Base-by-base conservation (phyloP, 495 filamentous ascomycete genomes). In the Neurospora sp. region DNA sequence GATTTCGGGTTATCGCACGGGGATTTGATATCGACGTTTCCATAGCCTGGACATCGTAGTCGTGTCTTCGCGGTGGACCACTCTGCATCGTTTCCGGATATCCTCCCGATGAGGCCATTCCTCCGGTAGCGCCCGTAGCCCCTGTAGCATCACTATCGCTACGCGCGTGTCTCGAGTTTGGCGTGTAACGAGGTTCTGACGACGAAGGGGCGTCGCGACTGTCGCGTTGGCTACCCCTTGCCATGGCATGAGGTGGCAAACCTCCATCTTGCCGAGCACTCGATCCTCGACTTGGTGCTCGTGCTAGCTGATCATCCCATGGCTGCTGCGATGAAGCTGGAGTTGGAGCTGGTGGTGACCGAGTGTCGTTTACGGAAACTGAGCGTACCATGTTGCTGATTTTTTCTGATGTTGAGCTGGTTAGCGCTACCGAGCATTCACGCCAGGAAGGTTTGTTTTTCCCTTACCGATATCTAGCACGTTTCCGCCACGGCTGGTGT, bases 11-110 rank as follows among this genome's bases (percentile, higher is more conserved):
- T 27, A 90, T 80, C 71, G 88, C 84, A 53, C 93, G 88, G 8
- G 94, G 91, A 79, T 88, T 93, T 75, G 88, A 89, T 37, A 97
- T 83, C 59, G 90, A 93, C 1, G 92, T 92, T 81, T 98, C 95
- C 94, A 97, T 97, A 14, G 95, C 93, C 77, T 98, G 95, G 35
- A 97, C 89, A 79, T 99, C 96, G 78, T 97, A 98, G 76, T 98
- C 96, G 77, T 98, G 94, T 70, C 94, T 89, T 74, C 94, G 84
- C 45, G 85, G 84, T 22, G 87, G 85, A 16, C 86, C 86, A 75
- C 86, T 88, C 72, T 84, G 84, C 8, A 81, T 79, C 12, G 88
- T 87, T 35, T 95, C 93, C 53, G 89, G 87, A 77, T 95, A 96
- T 31, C 94, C 92, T 71, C 84, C 89, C 27, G 91, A 92, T 9